Percentiles rank a stretch among this genome's conserved stretches.
These are phyloP conservation scores for Miscanthus lutarioriparius DNA, from an alignment of 176 grass and related monocot genomes.

Conservation along the genomic window DNA sequence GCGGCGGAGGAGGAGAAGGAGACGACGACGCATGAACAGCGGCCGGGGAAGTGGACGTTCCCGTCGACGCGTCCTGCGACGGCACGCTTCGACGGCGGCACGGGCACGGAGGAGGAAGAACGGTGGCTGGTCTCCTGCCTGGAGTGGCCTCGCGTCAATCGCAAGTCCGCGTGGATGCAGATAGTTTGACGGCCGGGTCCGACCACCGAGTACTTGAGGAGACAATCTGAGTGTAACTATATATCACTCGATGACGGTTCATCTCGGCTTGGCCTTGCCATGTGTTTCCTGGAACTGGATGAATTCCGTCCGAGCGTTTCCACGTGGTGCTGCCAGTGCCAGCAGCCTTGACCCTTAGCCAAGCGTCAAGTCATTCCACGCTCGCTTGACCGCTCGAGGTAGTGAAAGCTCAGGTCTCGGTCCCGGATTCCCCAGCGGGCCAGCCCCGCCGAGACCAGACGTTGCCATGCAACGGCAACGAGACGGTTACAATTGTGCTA, in stretches of 20 bases:
- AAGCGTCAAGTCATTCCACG: not conserved
- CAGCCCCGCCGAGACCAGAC: not conserved
- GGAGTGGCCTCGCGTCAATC: slow-evolving; percentile 38
- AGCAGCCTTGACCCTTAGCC: no score
- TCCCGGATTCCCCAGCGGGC: no score
- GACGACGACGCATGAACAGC: not conserved
- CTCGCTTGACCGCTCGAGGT: not conserved
- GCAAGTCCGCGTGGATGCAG: slow-evolving; percentile 49
- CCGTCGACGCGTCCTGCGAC: not conserved
- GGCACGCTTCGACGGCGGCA: not conserved
- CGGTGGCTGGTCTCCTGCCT: slow-evolving; percentile 51
- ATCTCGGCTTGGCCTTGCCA: no score
- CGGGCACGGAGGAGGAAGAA: slow-evolving; percentile 28
- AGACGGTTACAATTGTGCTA: not conserved
- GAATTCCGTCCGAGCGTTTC: not conserved
- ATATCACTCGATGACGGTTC: no score
- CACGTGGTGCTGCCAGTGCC: no score
- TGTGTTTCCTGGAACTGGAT: no score
- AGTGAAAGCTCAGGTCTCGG: not conserved
- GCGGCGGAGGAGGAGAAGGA: not conserved
- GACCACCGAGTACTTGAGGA: no score
- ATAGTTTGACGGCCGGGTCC: slow-evolving; percentile 11
- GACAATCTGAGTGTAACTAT: no score
- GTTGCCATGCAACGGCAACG: not conserved
- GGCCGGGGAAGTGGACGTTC: not conserved